Base-by-base conservation (phyloP, 2,329 filamentous ascomycete genomes). In the Fusarium lyarnte region DNA sequence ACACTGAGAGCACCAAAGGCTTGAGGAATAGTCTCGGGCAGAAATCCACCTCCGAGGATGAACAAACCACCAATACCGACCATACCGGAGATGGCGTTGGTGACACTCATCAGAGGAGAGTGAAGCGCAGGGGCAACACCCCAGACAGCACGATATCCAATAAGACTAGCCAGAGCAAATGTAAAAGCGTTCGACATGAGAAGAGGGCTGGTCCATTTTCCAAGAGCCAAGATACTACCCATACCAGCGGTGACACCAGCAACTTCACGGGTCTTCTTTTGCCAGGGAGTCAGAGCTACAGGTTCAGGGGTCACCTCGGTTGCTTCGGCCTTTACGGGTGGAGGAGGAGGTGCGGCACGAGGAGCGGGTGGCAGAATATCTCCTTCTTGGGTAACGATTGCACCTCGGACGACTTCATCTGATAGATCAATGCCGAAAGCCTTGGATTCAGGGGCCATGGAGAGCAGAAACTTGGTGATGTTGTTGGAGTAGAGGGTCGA, bases 401-500 rank as follows among this genome's bases (percentile, higher is more conserved):
- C 89, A 25, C 94, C 93, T 38, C 94, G 90, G 11, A 96, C 93
- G 29, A 97, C 94, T 81, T 97, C 94, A 74, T 97, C 94, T 2
- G 89, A 87, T 8, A 97, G 85, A 75, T 97, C 93, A 49, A 97
- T 86, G 12, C 93, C 93, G 71, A 94, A 97, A 41, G 91, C 88
- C 71, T 93, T 94, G 5, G 94, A 90, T 66, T 92, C 88, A 2
- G 94, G 93, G 3, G 90, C 82, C 86, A 97, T 94, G 0, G 94
- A 96, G 14, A 97, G 86, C 33, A 97, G 84, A 63, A 95, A 92
- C 79, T 97, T 97, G 74, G 92, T 94, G 76, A 97, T 95, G 79
- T 97, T 97, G 87, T 97, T 97, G 5, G 93, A 96, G 82, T 97
- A 97, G 25, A 97, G 84, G 0, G 93, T 97, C 1, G 94, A 97